These are phyloP conservation scores for Eucalyptus caleyi DNA, from an alignment of 345 rosid species.

Conservation along the genomic window DNA sequence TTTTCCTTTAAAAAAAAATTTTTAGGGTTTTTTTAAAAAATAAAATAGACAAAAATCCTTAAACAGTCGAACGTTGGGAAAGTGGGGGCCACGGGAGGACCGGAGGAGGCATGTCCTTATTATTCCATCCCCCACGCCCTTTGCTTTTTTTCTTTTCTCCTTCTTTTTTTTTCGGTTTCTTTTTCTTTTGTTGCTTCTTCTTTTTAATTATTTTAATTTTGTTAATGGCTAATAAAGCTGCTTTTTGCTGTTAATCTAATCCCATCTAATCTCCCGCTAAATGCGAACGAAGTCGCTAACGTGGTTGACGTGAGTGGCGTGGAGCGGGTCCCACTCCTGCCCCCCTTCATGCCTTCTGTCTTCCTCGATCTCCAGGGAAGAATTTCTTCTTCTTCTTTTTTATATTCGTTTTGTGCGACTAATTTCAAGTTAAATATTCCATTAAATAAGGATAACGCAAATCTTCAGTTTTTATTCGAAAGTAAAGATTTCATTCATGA, in stretches of 20 bases:
- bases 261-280: background rate
- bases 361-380: background rate
- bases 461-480: background rate
- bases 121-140: background rate
- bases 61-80: slow-evolving; percentile 30
- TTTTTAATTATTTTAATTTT: background rate
- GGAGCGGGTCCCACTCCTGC: background rate
- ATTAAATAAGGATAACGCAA: background rate
- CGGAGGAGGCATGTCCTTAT: background rate
- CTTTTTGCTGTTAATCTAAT: background rate
- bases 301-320: background rate
- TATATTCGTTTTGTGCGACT: background rate
- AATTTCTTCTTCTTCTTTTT: background rate
- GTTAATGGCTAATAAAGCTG: background rate
- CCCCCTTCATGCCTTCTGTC: background rate
- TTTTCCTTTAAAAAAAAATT: too few species aligned
- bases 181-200: background rate
- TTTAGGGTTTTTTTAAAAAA: background rate
- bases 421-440: background rate
- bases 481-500: background rate
- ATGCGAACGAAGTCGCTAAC: background rate
- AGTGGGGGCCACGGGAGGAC: slow-evolving; percentile 14
- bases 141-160: background rate
- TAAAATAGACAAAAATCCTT: background rate
- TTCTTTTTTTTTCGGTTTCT: background rate